Percentiles rank a stretch among this genome's conserved stretches.
These are phyloP conservation scores for Sphagnum contortum DNA, from an alignment of 225 moss, liverwort and hornwort species.

Conservation along the genomic window DNA sequence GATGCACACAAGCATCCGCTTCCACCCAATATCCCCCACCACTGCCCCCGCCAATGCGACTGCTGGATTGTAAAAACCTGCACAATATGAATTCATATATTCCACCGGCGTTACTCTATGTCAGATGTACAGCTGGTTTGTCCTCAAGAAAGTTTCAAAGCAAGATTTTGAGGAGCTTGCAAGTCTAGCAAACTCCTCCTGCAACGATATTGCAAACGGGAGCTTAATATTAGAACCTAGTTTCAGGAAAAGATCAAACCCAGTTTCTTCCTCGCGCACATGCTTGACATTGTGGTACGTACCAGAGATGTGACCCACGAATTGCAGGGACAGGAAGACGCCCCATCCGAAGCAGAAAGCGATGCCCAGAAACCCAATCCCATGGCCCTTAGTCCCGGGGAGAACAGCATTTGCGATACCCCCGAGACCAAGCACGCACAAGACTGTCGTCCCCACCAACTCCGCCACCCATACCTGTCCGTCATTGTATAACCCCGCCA, in stretches of 20 bases:
- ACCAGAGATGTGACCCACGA: conserved; percentile 41
- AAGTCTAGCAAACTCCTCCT: no score
- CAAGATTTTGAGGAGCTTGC: no score
- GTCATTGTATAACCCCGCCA: conserved; percentile 3
- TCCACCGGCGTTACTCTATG: background rate
- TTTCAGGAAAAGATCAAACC: no score
- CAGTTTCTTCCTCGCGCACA: no score
- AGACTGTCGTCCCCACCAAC: conserved; percentile 23
- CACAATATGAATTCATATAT: background rate
- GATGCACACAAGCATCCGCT: conserved; percentile 9
- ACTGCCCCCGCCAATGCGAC: conserved; percentile 35
- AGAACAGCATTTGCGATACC: conserved; percentile 45
- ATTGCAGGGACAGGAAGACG: conserved; percentile 36
- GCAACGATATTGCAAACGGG: background rate
- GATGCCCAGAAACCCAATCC: conserved; percentile 46
- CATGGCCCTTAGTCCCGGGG: conserved; percentile 50
- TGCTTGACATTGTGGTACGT: background rate
- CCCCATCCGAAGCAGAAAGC: conserved; percentile 49
- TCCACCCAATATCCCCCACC: conserved; percentile 28
- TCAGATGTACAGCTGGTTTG: background rate
- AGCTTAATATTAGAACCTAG: background rate
- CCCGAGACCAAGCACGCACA: conserved; percentile 28
- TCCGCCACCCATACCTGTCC: conserved; percentile 36
- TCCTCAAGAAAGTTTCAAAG: background rate
- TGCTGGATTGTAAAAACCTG: conserved; percentile 40